Evolutionary conservation across 1,139 yeast genomes (phyloP).

Genomic region (Trichomonascaceae sp.): DNA sequence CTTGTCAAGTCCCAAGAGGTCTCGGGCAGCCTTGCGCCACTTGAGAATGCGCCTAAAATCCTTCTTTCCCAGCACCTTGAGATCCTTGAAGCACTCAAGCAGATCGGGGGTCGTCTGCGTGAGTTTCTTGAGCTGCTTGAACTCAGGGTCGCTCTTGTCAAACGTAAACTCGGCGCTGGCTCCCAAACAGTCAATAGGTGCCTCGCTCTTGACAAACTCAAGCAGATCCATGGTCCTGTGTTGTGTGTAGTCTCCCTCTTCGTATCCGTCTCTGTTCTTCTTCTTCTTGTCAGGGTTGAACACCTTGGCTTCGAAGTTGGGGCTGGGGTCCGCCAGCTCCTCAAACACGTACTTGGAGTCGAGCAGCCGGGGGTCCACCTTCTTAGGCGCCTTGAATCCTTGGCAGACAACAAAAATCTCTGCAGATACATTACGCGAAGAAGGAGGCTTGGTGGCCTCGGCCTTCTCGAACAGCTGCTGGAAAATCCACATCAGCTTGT

Average conservation of each 20-base stretch:
- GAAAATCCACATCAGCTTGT: slow-evolving; percentile 93
- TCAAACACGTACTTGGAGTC: slow-evolving; percentile 93
- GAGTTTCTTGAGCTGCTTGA: slow-evolving; percentile 57
- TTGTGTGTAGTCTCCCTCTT: slow-evolving; percentile 76
- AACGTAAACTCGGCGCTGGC: slow-evolving; percentile 35
- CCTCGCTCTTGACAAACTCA: slow-evolving; percentile 71
- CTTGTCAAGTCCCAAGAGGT: slow-evolving; percentile 54
- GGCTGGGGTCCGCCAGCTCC: slow-evolving; percentile 56
- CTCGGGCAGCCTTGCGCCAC: slow-evolving; percentile 85
- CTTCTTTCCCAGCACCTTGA: slow-evolving; percentile 85
- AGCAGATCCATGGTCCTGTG: slow-evolving; percentile 62
- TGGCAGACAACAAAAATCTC: slow-evolving; percentile 96
- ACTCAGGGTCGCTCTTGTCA: slow-evolving; percentile 52
- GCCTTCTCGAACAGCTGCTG: slow-evolving; percentile 91
- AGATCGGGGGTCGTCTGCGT: slow-evolving; percentile 69
- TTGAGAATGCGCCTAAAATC: slow-evolving; percentile 75
- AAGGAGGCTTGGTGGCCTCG: slow-evolving; percentile 97
- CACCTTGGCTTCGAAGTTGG: slow-evolving; percentile 78
- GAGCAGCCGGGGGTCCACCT: slow-evolving; percentile 78
- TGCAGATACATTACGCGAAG: slow-evolving; percentile 97
- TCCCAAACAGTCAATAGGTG: slow-evolving; percentile 77
- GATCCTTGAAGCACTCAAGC: slow-evolving; percentile 72
- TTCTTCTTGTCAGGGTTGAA: slow-evolving; percentile 86
- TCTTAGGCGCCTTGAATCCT: slow-evolving; percentile 93
- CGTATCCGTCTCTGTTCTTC: slow-evolving; percentile 94